A percentile compares a stretch with the other conserved stretches of the same genome.
These are phyloP conservation scores for Blastobotrys chiropterorum DNA, from an alignment of 805 yeast species.

Conservation along the genomic window DNA sequence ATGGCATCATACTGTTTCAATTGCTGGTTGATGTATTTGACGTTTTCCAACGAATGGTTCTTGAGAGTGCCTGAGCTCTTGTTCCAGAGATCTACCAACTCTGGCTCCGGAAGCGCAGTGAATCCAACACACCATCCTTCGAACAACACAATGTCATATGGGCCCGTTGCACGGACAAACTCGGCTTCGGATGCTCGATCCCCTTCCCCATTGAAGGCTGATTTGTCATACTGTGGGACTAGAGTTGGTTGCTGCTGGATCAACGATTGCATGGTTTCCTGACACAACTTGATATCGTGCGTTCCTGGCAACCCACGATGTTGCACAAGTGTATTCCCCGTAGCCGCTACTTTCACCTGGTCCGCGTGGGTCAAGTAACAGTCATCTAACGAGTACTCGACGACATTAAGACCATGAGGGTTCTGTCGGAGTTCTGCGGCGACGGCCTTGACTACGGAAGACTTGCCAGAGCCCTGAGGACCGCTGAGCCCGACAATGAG, in stretches of 20 bases:
- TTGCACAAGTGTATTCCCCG: conserved; percentile 49
- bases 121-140: conserved; percentile 97
- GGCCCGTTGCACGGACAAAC: conserved; percentile 36
- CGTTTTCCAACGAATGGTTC: conserved; percentile 27
- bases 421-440: conserved; percentile 25
- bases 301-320: conserved; percentile 95
- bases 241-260: conserved; percentile 28
- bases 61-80: conserved; percentile 20
- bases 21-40: conserved; percentile 43
- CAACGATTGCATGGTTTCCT: conserved; percentile 32
- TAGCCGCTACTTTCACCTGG: conserved; percentile 42
- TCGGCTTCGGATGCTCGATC: conserved; percentile 47
- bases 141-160: conserved; percentile 61
- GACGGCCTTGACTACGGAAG: conserved; percentile 25
- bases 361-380: conserved; percentile 64
- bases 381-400: conserved; percentile 72
- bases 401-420: conserved; percentile 34
- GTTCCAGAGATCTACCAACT: conserved; percentile 29
- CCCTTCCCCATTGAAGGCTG: conserved; percentile 65
- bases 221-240: conserved; percentile 75
- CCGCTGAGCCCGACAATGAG: conserved; percentile 30
- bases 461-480: conserved; percentile 35
- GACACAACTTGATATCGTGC: conserved; percentile 56
- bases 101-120: conserved; percentile 34
- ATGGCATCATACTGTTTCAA: conserved; percentile 44